phyloP scores from a whole-genome alignment of 2,329 filamentous ascomycete species.

The Aureobasidium subglaciale region DNA sequence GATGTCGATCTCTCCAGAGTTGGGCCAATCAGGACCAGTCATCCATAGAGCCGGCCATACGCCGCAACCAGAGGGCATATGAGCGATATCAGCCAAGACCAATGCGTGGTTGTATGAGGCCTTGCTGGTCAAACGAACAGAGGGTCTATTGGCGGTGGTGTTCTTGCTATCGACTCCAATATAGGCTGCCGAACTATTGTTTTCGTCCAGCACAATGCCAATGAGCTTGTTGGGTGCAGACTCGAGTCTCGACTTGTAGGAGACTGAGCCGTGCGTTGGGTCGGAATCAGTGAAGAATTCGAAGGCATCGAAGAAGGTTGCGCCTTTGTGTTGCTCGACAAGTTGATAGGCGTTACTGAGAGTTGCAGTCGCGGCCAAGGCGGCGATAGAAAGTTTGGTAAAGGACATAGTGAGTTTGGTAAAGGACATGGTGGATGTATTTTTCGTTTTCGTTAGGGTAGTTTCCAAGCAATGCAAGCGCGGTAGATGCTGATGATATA shows the following conservation, averaged over 20 bases:
- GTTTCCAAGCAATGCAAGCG: background rate
- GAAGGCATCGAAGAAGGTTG: conserved; percentile 40
- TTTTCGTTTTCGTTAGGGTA: background rate
- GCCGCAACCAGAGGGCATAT: conserved; percentile 46
- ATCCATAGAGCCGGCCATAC: conserved; percentile 47
- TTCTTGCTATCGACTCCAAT: conserved; percentile 39
- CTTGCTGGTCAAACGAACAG: conserved; percentile 42
- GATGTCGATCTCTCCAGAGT: conserved; percentile 43
- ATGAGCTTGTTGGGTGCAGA: conserved; percentile 33
- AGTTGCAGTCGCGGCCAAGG: conserved; percentile 18
- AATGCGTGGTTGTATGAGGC: conserved; percentile 41
- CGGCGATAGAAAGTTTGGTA: background rate
- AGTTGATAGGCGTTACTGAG: conserved; percentile 17
- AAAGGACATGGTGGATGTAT: conserved; percentile 11
- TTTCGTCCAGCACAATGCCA: conserved; percentile 36
- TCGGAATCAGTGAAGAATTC: conserved; percentile 37
- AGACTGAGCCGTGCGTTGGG: conserved; percentile 36
- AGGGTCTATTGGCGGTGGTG: conserved; percentile 34
- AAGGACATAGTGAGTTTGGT: conserved; percentile 11
- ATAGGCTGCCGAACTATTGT: conserved; percentile 29
- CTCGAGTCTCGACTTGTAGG: conserved; percentile 19
- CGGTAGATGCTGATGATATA: background rate
- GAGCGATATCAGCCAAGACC: conserved; percentile 45
- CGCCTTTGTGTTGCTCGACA: conserved; percentile 24
- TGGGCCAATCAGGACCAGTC: conserved; percentile 29